phyloP scores from a whole-genome alignment of 78 protist genomes.

The Creolimax fragrantissima region DNA sequence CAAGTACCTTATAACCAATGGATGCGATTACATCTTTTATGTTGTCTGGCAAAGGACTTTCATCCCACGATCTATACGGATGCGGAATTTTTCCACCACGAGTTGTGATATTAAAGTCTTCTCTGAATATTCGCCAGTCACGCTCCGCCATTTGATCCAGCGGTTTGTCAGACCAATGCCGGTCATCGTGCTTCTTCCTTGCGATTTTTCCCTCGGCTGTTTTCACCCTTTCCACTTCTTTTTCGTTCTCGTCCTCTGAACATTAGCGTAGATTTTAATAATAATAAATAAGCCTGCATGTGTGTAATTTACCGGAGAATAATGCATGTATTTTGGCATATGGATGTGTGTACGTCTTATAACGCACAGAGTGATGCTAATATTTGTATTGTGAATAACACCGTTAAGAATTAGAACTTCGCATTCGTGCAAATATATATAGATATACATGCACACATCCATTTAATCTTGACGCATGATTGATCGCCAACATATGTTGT shows the following conservation, averaged over 20 bases:
- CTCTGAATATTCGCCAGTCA: constrained; percentile 93
- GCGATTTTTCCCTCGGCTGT: neutral
- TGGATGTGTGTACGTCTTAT: constrained; percentile 1
- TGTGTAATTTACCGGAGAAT: neutral
- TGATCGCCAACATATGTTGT: too few species aligned
- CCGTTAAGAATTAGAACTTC: neutral
- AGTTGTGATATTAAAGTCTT: constrained; percentile 76
- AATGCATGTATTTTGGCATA: neutral
- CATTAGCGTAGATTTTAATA: neutral
- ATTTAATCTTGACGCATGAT: too few species aligned
- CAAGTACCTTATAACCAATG: neutral
- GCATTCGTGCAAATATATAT: neutral
- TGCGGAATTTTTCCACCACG: constrained; percentile 21
- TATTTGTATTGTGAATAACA: neutral
- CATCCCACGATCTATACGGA: constrained; percentile 4
- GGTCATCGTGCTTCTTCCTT: neutral
- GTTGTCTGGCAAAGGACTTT: neutral
- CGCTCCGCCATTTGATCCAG: constrained; percentile 80
- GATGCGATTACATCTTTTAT: neutral
- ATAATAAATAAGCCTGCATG: neutral
- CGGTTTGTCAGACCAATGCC: constrained; percentile 79
- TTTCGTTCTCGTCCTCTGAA: neutral
- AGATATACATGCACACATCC: neutral
- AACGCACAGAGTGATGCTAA: too few species aligned
- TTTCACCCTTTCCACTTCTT: neutral